Evolutionary conservation across 2,329 filamentous ascomycete species (phyloP).

Genomic region (Aspergillus novoparasiticus): DNA sequence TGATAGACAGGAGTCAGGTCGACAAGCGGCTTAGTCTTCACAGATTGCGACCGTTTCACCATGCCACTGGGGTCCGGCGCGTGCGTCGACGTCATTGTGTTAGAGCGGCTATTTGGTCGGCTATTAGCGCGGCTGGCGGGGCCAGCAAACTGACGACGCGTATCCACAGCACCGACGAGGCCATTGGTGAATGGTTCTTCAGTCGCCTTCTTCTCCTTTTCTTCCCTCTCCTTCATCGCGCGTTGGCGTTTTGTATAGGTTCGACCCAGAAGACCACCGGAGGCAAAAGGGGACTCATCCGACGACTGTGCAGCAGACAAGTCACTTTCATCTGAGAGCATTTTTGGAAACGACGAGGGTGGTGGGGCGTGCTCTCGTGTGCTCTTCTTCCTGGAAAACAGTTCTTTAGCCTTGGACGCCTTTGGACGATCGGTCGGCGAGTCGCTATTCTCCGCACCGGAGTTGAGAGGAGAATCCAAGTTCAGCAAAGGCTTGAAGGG

Average conservation of each 20-base stretch:
- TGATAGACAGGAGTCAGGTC: slow-evolving; percentile 68
- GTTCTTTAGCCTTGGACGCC: slow-evolving; percentile 23
- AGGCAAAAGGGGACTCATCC: slow-evolving; percentile 37
- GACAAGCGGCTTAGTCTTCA: slow-evolving; percentile 62
- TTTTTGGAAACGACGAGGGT: slow-evolving; percentile 32
- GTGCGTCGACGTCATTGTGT: slow-evolving; percentile 35
- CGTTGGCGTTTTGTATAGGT: slow-evolving; percentile 44
- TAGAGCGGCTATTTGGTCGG: slow-evolving; percentile 32
- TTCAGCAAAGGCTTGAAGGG: slow-evolving; percentile 69
- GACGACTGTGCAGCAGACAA: slow-evolving; percentile 22
- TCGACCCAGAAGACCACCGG: slow-evolving; percentile 41
- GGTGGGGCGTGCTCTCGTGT: slow-evolving; percentile 33
- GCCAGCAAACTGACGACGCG: slow-evolving; percentile 25
- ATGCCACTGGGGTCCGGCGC: slow-evolving; percentile 28
- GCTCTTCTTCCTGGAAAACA: slow-evolving; percentile 31
- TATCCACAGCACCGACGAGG: slow-evolving; percentile 55
- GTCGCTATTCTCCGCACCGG: slow-evolving; percentile 29
- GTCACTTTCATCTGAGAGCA: slow-evolving; percentile 28
- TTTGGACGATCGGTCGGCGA: slow-evolving; percentile 21
- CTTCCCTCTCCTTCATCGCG: slow-evolving; percentile 44
- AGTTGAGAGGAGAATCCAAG: slow-evolving; percentile 58
- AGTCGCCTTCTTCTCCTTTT: slow-evolving; percentile 28
- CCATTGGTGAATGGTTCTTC: slow-evolving; percentile 56
- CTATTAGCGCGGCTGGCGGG: background rate
- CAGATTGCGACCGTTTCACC: slow-evolving; percentile 51